Base-by-base conservation (phyloP, 2,329 filamentous ascomycete genomes). In the Acarospora socialis region DNA sequence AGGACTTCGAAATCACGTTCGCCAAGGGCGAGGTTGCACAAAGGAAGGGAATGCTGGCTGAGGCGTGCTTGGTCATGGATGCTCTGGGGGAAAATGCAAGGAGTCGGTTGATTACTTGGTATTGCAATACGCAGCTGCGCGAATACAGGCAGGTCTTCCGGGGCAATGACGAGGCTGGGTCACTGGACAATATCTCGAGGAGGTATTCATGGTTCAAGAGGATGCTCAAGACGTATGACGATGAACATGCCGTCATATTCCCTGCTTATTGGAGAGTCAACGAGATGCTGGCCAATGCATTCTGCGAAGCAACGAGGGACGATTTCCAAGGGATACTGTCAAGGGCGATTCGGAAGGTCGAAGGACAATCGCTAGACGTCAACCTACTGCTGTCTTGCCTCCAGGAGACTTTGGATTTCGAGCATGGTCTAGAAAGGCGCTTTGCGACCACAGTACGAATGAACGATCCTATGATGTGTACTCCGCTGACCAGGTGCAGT, bases 91-190 rank as follows among this genome's bases (percentile, higher is more conserved):
- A 95, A 23, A 73, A 77, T 48, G 90, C 90, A 15, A 73, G 81
- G 45, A 69, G 76, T 5, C 68, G 90, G 28, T 61, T 98, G 22
- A 70, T 93, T 49, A 90, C 81, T 7, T 98, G 90, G 90, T 98
- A 98, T 53, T 84, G 92, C 59, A 98, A 98, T 52, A 94, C 90
- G 2, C 82, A 94, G 59, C 63, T 98, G 43, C 73, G 90, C 30
- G 90, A 98, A 59, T 98, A 98, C 52, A 72, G 90, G 32, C 83
- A 92, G 49, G 82, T 98, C 0, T 98, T 98, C 56, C 72, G 86
- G 23, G 87, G 87, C 21, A 95, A 90, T 48, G 90, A 98, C 51
- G 90, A 98, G 60, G 90, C 90, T 4, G 90, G 87, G 5, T 93
- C 78, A 38, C 59, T 98, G 50, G 90, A 98, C 64, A 98, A 98